phyloP scores from a whole-genome alignment of 116 monocot species.

The Papilionanthe hybrid region DNA sequence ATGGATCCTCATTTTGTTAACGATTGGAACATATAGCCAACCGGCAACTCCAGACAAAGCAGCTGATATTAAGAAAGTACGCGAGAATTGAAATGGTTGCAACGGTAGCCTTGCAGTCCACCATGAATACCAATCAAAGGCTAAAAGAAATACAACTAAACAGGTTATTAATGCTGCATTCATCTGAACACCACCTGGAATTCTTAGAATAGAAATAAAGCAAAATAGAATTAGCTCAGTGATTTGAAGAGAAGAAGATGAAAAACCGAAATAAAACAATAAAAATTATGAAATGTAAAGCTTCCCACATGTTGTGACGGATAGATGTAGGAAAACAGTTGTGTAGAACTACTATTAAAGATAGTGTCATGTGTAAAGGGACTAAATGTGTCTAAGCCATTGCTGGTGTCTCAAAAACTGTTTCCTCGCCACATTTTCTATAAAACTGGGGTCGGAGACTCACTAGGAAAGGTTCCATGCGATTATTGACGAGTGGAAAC shows the following conservation, averaged over 20 bases:
- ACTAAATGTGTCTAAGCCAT: too few species aligned
- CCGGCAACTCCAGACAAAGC: conserved; percentile 55
- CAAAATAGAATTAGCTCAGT: conserved; percentile 9
- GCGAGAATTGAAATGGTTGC: conserved; percentile 49
- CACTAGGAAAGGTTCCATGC: too few species aligned
- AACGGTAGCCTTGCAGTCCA: conserved; percentile 50
- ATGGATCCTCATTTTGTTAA: conserved; percentile 56
- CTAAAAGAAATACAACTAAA: conserved; percentile 43
- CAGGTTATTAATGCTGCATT: conserved; percentile 43
- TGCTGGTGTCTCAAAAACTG: too few species aligned
- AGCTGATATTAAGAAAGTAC: conserved; percentile 59
- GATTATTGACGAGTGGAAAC: too few species aligned
- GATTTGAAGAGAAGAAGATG: background rate
- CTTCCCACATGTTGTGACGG: background rate
- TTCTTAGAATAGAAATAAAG: conserved; percentile 33
- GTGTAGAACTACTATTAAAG: background rate
- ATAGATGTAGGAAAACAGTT: background rate
- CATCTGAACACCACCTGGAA: conserved; percentile 46
- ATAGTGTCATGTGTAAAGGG: too few species aligned
- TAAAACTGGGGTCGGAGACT: too few species aligned
- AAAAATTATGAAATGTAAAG: background rate
- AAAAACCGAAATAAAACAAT: background rate
- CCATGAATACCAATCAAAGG: conserved; percentile 73
- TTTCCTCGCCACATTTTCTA: too few species aligned
- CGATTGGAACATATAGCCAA: conserved; percentile 57